These are phyloP conservation scores for Anaeromyces robustus DNA, from an alignment of 192 early-diverging fungal genomes.

Conservation along the genomic window DNA sequence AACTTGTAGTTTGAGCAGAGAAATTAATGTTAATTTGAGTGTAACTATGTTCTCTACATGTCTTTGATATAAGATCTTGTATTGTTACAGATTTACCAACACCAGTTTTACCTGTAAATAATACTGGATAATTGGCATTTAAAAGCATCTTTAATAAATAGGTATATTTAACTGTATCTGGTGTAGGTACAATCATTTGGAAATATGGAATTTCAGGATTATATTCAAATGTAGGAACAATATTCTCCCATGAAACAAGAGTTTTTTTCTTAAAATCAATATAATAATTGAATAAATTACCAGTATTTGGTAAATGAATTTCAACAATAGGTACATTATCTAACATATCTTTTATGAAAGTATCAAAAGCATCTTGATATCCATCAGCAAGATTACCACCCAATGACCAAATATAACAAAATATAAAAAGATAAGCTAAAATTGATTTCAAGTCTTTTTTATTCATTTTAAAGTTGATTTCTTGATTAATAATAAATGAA, in stretches of 20 bases:
- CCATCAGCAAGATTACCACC: conserved; percentile 42
- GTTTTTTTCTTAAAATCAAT: conserved; percentile 26
- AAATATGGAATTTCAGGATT: conserved; percentile 33
- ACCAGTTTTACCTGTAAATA: conserved; percentile 37
- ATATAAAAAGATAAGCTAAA: conserved; percentile 32
- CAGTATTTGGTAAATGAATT: conserved; percentile 25
- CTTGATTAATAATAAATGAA: conserved; percentile 25
- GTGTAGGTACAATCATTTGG: conserved; percentile 45
- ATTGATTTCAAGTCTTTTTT: conserved; percentile 20
- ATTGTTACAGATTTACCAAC: conserved; percentile 43
- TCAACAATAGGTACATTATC: conserved; percentile 23
- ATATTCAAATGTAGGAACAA: conserved; percentile 36
- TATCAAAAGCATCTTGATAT: conserved; percentile 35
- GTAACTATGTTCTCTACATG: conserved; percentile 21
- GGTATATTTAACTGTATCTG: conserved; percentile 38
- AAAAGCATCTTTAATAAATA: conserved; percentile 32
- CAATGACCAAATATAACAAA: conserved; percentile 36
- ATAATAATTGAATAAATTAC: conserved; percentile 31
- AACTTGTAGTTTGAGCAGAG: conserved; percentile 40
- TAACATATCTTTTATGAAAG: conserved; percentile 29
- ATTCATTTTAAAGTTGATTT: conserved; percentile 19
- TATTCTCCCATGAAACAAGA: conserved; percentile 35
- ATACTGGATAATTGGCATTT: conserved; percentile 22
- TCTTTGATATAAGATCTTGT: conserved; percentile 30
- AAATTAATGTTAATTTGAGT: conserved; percentile 33